Evolutionary conservation across 2,329 filamentous ascomycete genomes (phyloP).

Genomic region (Ascochyta viciae-villosae): DNA sequence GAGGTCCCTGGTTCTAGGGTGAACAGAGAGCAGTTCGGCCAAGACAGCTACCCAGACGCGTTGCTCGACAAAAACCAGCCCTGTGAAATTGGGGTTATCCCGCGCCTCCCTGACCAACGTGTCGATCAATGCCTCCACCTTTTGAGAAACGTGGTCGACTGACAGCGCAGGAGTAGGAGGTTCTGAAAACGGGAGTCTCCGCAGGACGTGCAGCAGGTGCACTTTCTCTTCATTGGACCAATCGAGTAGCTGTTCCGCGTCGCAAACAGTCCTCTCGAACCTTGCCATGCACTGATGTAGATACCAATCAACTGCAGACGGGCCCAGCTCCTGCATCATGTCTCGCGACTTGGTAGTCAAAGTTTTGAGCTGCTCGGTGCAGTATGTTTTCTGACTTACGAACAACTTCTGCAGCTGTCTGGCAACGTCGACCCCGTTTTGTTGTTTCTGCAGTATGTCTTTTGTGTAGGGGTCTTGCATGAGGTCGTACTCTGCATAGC

Average conservation of each 20-base stretch:
- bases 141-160: conserved; percentile 38
- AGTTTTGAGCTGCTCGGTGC: conserved; percentile 47
- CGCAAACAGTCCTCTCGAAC: conserved; percentile 26
- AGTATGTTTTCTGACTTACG: conserved; percentile 48
- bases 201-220: conserved; percentile 40
- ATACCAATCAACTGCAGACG: conserved; percentile 49
- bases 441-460: conserved; percentile 35
- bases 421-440: conserved; percentile 29
- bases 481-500: conserved; percentile 43
- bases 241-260: conserved; percentile 38
- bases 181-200: conserved; percentile 20
- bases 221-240: conserved; percentile 43
- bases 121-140: conserved; percentile 47
- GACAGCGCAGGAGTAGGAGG: conserved; percentile 11
- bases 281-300: conserved; percentile 46
- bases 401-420: conserved; percentile 36
- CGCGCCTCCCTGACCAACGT: conserved; percentile 45
- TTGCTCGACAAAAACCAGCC: conserved; percentile 57
- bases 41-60: conserved; percentile 54
- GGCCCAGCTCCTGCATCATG: conserved; percentile 50
- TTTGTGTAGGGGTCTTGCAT: conserved; percentile 51
- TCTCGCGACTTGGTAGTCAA: conserved; percentile 43
- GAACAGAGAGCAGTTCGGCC: conserved; percentile 45
- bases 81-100: conserved; percentile 41
- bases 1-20: conserved; percentile 39